phyloP scores from a whole-genome alignment of 805 yeast genomes.

The Komagataella pastoris region DNA sequence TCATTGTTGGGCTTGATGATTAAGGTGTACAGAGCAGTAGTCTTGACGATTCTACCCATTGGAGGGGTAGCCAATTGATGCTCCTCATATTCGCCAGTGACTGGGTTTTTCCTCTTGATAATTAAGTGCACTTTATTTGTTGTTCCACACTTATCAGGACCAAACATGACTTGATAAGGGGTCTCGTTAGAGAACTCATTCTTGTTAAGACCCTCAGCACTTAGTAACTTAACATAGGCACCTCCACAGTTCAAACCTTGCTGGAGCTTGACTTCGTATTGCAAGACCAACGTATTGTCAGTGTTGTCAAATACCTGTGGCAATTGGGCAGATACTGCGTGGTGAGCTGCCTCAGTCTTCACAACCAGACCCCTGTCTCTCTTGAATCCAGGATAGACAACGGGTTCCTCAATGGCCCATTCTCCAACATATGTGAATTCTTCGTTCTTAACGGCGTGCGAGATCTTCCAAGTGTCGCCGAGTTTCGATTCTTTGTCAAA shows the following conservation, averaged over 20 bases:
- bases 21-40: conserved; percentile 65
- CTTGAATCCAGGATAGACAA: conserved; percentile 40
- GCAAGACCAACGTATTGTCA: conserved; percentile 60
- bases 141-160: conserved; percentile 85
- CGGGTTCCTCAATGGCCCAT: conserved; percentile 63
- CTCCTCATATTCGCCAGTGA: conserved; percentile 46
- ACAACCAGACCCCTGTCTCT: conserved; percentile 70
- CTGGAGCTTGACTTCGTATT: conserved; percentile 82
- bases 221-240: conserved; percentile 69
- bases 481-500: conserved; percentile 23
- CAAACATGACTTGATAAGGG: conserved; percentile 82
- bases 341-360: conserved; percentile 64
- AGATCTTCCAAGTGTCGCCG: conserved; percentile 41
- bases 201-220: conserved; percentile 24
- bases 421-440: conserved; percentile 53
- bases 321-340: conserved; percentile 63
- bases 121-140: conserved; percentile 74
- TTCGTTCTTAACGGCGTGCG: conserved; percentile 38
- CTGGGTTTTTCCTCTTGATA: conserved; percentile 41
- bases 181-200: conserved; percentile 46
- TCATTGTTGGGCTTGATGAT: conserved; percentile 50
- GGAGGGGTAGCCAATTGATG: conserved; percentile 61
- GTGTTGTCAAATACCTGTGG: conserved; percentile 45
- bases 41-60: conserved; percentile 40
- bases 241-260: conserved; percentile 78